phyloP scores from a whole-genome alignment of 768 basidiomycete species.

The Termitomyces sp. region DNA sequence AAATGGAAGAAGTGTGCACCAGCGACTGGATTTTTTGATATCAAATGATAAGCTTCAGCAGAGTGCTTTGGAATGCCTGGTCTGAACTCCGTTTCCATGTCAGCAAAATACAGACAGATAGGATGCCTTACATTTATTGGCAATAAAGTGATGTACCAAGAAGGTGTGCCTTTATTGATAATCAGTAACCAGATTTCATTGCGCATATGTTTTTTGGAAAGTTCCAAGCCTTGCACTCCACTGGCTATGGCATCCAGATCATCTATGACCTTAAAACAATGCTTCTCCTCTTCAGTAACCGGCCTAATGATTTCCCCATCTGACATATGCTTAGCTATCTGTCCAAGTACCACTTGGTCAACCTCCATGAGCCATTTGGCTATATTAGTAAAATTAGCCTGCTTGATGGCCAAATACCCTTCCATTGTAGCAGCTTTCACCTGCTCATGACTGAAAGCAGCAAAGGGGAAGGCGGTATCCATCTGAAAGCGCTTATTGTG shows the following conservation, averaged over 20 bases:
- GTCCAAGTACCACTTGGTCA: background rate
- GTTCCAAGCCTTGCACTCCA: slow-evolving; percentile 27
- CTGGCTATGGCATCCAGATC: slow-evolving; percentile 35
- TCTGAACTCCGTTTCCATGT: background rate
- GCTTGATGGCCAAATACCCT: slow-evolving; percentile 29
- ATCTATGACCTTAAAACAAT: slow-evolving; percentile 31
- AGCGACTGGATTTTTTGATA: slow-evolving; percentile 25
- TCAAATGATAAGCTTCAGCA: background rate
- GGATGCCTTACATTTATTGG: slow-evolving; percentile 30
- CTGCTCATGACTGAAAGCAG: slow-evolving; percentile 41
- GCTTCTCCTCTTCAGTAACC: slow-evolving; percentile 30
- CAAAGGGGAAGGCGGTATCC: slow-evolving; percentile 29
- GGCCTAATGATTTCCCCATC: slow-evolving; percentile 23
- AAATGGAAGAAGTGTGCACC: slow-evolving; percentile 32
- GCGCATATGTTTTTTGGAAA: slow-evolving; percentile 26
- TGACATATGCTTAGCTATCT: slow-evolving; percentile 16
- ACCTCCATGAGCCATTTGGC: slow-evolving; percentile 11
- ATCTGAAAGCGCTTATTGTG: slow-evolving; percentile 28
- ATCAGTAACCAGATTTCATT: slow-evolving; percentile 33
- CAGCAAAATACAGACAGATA: slow-evolving; percentile 33
- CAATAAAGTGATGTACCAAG: slow-evolving; percentile 35
- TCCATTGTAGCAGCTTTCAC: slow-evolving; percentile 27
- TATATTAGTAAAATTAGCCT: slow-evolving; percentile 21
- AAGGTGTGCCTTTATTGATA: slow-evolving; percentile 24
- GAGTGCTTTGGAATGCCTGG: too few relatives aligned